Conservation (phyloP, 306 rosid species). For the Myrica gale region DNA sequence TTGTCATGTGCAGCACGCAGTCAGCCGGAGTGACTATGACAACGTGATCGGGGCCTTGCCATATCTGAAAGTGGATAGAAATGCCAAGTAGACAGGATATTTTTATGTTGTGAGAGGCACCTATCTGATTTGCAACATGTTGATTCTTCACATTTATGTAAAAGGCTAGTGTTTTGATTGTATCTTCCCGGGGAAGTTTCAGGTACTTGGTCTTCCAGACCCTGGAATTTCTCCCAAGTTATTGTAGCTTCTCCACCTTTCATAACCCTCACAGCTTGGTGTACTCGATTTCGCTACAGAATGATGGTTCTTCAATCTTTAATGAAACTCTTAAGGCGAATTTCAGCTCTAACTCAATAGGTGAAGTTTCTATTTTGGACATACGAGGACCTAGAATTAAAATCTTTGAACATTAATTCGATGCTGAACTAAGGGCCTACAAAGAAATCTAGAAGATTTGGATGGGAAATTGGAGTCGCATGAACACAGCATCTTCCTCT, state of each 20-base stretch:
- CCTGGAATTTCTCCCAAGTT: constrained; percentile 12
- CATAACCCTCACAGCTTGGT: neutral
- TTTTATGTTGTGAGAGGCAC: neutral
- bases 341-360: too few relatives aligned
- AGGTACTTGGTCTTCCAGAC: constrained; percentile 18
- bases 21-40: constrained; percentile 81
- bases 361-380: too few relatives aligned
- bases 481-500: too few relatives aligned
- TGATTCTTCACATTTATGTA: constrained; percentile 13
- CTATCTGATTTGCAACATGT: constrained; percentile 26
- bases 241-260: neutral
- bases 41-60: constrained; percentile 87
- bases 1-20: constrained; percentile 53
- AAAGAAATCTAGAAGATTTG: too few relatives aligned
- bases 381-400: too few relatives aligned
- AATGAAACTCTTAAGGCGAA: too few relatives aligned
- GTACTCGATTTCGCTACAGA: neutral
- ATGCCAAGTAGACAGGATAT: constrained; percentile 41
- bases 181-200: constrained; percentile 26
- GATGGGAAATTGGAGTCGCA: too few relatives aligned
- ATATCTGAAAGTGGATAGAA: constrained; percentile 83
- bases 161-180: neutral
- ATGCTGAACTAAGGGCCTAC: too few relatives aligned
- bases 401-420: too few relatives aligned
- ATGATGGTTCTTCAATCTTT: neutral